These are phyloP conservation scores for Erodium trifolium DNA, from an alignment of 441 rosid species.

Conservation along the genomic window DNA sequence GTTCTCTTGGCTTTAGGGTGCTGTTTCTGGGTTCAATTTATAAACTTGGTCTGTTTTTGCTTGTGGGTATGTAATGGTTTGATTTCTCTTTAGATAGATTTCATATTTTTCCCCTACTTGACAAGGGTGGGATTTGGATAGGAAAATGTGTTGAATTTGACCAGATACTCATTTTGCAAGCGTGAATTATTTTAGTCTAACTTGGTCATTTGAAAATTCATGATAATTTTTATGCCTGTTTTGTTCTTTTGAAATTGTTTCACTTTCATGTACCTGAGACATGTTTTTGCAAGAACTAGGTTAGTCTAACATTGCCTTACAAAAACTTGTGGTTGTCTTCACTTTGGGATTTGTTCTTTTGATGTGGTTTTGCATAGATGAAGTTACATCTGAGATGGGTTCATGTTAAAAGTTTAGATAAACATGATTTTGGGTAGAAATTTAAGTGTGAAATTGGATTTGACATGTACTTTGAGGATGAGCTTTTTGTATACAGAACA, in stretches of 20 bases:
- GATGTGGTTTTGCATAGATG: not conserved
- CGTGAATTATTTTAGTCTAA: too few relatives aligned
- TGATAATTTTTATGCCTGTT: too few relatives aligned
- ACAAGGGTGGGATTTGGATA: not conserved
- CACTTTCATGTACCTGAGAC: not conserved
- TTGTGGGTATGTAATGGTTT: not conserved
- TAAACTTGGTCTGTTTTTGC: not conserved
- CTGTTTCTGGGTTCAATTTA: not conserved
- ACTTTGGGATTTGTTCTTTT: not conserved
- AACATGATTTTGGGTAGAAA: not conserved
- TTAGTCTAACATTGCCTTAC: not conserved
- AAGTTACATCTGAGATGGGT: too few relatives aligned
- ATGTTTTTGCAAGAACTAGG: not conserved
- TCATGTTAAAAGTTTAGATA: not conserved
- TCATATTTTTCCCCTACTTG: not conserved
- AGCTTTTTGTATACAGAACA: too few relatives aligned
- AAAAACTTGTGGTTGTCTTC: not conserved
- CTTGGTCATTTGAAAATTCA: too few relatives aligned
- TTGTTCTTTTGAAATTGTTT: not conserved
- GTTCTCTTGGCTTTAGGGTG: not conserved
- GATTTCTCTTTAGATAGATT: not conserved
- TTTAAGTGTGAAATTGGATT: not conserved
- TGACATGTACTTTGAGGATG: not conserved
- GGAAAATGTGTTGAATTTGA: not conserved
- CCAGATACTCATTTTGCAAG: not conserved